Evolutionary conservation across 1,284 basidiomycete species (phyloP).

Genomic region (Ganoderma meredithae): DNA sequence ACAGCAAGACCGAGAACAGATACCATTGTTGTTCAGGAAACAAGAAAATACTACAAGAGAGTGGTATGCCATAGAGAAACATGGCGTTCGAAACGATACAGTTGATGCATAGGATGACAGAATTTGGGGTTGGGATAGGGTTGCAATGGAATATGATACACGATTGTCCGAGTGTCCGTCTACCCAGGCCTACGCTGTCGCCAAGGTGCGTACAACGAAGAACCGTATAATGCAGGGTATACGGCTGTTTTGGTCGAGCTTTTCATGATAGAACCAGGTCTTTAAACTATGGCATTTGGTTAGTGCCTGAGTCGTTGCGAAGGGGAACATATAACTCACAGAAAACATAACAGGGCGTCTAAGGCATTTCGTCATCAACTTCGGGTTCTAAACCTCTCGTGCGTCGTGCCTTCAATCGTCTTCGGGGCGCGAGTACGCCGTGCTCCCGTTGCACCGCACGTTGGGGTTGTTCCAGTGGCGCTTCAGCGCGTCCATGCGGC

Average conservation of each 20-base stretch:
- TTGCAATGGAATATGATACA: slow-evolving; percentile 1
- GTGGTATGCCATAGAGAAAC: neutral
- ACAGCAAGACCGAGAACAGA: neutral
- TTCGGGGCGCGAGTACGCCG: slow-evolving; percentile 16
- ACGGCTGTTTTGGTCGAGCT: neutral
- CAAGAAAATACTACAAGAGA: slow-evolving; percentile 10
- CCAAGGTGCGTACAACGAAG: slow-evolving; percentile 9
- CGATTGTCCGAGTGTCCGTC: slow-evolving; percentile 10
- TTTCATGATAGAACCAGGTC: neutral
- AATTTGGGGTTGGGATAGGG: neutral
- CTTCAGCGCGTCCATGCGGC: slow-evolving; percentile 40
- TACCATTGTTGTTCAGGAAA: neutral
- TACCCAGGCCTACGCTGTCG: slow-evolving; percentile 4
- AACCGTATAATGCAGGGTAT: slow-evolving; percentile 11
- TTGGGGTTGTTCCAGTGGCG: slow-evolving; percentile 37
- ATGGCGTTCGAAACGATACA: slow-evolving; percentile 12
- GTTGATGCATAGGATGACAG: slow-evolving; percentile 12
- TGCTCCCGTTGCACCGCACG: slow-evolving; percentile 30
- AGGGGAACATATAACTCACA: slow-evolving; percentile 8
- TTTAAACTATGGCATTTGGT: slow-evolving; percentile 5
- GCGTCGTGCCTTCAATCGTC: neutral
- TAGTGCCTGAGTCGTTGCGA: neutral
- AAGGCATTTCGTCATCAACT: slow-evolving; percentile 6
- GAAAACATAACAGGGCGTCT: slow-evolving; percentile 9
- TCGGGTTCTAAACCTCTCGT: neutral